Conservation (phyloP, 352 stramenopile genomes). For the Aphanomyces stellatus region DNA sequence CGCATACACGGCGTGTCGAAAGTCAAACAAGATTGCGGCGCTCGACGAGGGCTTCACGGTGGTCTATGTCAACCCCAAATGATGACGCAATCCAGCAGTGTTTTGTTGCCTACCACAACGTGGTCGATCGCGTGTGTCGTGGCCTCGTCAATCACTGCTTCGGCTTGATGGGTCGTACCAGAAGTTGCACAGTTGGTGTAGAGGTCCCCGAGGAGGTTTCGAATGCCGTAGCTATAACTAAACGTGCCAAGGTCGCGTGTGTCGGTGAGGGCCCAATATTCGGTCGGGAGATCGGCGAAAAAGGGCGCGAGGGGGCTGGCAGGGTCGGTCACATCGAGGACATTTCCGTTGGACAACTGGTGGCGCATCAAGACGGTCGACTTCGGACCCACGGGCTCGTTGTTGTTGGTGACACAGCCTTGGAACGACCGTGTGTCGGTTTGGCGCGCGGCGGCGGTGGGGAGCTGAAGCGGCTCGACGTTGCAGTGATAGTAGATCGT, state of each 20-base stretch:
- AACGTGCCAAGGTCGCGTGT: constrained; percentile 38
- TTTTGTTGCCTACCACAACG: background rate
- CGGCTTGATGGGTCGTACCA: background rate
- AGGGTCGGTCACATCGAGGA: constrained; percentile 40
- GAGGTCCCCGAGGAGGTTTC: constrained; percentile 33
- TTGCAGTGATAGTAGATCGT: constrained; percentile 60
- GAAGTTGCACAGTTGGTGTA: constrained; percentile 34
- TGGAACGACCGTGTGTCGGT: constrained; percentile 25
- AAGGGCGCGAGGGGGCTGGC: constrained; percentile 41
- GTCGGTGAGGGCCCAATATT: constrained; percentile 37
- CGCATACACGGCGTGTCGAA: background rate
- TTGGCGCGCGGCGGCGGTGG: constrained; percentile 27
- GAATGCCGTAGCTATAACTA: constrained; percentile 52
- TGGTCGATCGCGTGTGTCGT: background rate
- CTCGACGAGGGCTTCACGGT: background rate
- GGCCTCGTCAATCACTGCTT: background rate
- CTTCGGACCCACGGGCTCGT: background rate
- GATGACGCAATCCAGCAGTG: background rate
- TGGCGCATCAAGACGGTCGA: background rate
- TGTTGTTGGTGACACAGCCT: constrained; percentile 18
- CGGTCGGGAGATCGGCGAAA: constrained; percentile 37
- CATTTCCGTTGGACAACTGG: constrained; percentile 20
- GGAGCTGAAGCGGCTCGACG: constrained; percentile 24
- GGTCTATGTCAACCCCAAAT: too few species aligned
- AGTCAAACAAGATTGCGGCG: background rate